phyloP scores from a whole-genome alignment of 1,139 yeast genomes.

The Pichia sp. region DNA sequence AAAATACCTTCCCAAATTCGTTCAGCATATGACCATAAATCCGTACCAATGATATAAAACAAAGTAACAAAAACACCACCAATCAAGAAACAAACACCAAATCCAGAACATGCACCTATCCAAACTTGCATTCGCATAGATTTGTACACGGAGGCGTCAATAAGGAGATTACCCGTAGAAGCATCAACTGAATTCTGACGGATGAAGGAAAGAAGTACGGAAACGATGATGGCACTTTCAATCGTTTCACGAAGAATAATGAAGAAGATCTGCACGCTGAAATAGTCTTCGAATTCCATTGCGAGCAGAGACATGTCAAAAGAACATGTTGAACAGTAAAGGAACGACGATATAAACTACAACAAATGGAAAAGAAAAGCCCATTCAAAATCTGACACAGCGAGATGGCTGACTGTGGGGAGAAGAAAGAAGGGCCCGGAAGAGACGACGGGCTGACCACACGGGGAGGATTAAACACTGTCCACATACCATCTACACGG shows the following conservation, averaged over 20 bases:
- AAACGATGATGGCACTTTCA: conserved; percentile 82
- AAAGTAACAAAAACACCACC: conserved; percentile 72
- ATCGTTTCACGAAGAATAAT: conserved; percentile 80
- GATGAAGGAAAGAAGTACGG: conserved; percentile 76
- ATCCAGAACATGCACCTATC: conserved; percentile 72
- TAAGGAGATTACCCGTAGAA: conserved; percentile 13
- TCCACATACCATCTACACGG: too few relatives aligned
- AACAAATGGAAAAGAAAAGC: too few relatives aligned
- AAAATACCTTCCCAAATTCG: conserved; percentile 90
- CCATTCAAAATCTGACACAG: too few relatives aligned
- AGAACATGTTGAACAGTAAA: too few relatives aligned
- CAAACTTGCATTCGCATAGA: conserved; percentile 66
- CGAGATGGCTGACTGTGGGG: too few relatives aligned
- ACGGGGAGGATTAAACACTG: too few relatives aligned
- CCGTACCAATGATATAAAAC: conserved; percentile 71
- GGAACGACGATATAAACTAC: too few relatives aligned
- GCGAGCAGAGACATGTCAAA: too few relatives aligned
- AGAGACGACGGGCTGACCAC: too few relatives aligned
- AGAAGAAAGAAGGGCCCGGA: too few relatives aligned
- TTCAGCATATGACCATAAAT: conserved; percentile 78
- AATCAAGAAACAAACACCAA: conserved; percentile 64
- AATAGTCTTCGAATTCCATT: conserved; percentile 41
- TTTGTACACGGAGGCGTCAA: conserved; percentile 31
- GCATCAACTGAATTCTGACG: conserved; percentile 43
- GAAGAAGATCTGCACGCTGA: conserved; percentile 76